Evolutionary conservation across 1,284 basidiomycete genomes (phyloP).

Genomic region (Rhizopogon parksii): DNA sequence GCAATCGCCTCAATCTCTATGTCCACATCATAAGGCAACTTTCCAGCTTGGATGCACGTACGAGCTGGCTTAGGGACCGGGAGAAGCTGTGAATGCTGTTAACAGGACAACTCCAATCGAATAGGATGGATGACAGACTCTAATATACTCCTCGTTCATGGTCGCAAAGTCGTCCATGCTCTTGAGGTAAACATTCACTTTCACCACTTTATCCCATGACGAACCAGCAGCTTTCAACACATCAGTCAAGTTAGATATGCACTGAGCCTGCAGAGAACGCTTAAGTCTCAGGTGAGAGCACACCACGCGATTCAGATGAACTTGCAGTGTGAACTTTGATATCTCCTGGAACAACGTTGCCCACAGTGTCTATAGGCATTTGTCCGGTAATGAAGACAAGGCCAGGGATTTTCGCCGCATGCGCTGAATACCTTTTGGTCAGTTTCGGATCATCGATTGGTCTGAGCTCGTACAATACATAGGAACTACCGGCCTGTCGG

Average conservation of each 20-base stretch:
- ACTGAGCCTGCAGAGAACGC: slow-evolving; percentile 38
- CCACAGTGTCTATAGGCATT: slow-evolving; percentile 42
- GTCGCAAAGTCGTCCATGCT: slow-evolving; percentile 49
- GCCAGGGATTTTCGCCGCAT: slow-evolving; percentile 48
- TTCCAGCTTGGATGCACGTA: slow-evolving; percentile 74
- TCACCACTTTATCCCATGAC: slow-evolving; percentile 46
- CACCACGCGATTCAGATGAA: not conserved
- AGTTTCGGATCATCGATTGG: not conserved
- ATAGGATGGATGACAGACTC: slow-evolving; percentile 27
- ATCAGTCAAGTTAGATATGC: slow-evolving; percentile 46
- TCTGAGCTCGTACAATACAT: slow-evolving; percentile 40
- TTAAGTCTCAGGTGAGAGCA: slow-evolving; percentile 2
- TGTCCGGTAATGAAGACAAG: slow-evolving; percentile 56
- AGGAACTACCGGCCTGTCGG: slow-evolving; percentile 34
- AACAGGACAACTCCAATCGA: not conserved
- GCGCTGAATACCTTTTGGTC: slow-evolving; percentile 30
- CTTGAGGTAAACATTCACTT: slow-evolving; percentile 55
- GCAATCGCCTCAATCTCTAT: slow-evolving; percentile 77
- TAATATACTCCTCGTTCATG: slow-evolving; percentile 51
- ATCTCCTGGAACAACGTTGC: slow-evolving; percentile 43
- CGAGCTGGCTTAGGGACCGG: slow-evolving; percentile 66
- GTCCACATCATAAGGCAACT: slow-evolving; percentile 69
- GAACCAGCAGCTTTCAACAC: slow-evolving; percentile 47
- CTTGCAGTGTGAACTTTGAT: slow-evolving; percentile 52
- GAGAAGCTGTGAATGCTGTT: slow-evolving; percentile 31